Evolutionary conservation across 345 rosid genomes (phyloP).

Genomic region (Citrus maxima): DNA sequence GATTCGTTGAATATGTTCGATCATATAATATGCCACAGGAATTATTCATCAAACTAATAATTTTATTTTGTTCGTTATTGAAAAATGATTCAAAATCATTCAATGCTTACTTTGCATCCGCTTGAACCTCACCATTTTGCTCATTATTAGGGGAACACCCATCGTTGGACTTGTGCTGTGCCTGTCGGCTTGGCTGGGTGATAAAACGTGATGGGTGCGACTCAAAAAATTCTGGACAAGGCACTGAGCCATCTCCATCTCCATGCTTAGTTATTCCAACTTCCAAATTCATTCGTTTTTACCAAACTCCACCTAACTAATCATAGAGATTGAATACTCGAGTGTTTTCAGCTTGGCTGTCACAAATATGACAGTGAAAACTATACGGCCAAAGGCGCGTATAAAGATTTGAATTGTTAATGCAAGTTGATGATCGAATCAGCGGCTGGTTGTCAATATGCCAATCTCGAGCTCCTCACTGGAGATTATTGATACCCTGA

Average conservation of each 20-base stretch:
- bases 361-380: background rate
- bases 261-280: too few relatives aligned
- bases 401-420: background rate
- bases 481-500: background rate
- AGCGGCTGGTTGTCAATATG: background rate
- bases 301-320: constrained; percentile 4
- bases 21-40: too few relatives aligned
- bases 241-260: background rate
- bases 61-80: too few relatives aligned
- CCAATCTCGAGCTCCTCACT: background rate
- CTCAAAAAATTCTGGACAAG: background rate
- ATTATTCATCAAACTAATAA: too few relatives aligned
- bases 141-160: background rate
- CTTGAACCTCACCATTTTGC: background rate
- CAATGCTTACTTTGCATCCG: background rate
- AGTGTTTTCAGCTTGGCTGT: background rate
- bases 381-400: too few relatives aligned
- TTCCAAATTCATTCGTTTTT: too few relatives aligned
- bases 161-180: background rate
- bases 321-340: background rate
- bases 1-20: too few relatives aligned
- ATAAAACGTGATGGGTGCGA: background rate
- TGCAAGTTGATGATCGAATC: background rate
- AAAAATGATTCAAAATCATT: too few relatives aligned
- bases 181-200: background rate